phyloP scores from a whole-genome alignment of 352 stramenopile genomes.

The Pythium dissimile region DNA sequence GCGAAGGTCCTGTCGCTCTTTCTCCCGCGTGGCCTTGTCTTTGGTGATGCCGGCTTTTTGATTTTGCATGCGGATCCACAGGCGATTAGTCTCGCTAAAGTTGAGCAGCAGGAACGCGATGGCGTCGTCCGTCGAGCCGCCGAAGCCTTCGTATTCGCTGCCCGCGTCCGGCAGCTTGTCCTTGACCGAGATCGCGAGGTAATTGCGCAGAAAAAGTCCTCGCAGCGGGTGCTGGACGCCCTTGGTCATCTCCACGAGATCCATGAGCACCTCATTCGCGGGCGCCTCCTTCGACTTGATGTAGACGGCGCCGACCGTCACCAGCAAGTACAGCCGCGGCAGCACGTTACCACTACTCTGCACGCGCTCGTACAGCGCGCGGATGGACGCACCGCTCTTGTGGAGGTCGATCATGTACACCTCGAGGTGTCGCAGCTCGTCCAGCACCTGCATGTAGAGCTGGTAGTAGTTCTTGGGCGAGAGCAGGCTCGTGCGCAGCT shows the following conservation, averaged over 20 bases:
- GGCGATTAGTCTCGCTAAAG: conserved; percentile 96
- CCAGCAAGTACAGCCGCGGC: conserved; percentile 95
- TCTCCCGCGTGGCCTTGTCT: conserved; percentile 73
- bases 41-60: conserved; percentile 65
- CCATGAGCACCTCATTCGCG: conserved; percentile 92
- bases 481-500: conserved; percentile 87
- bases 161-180: conserved; percentile 94
- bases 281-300: conserved; percentile 84
- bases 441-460: conserved; percentile 91
- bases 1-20: conserved; percentile 92
- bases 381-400: conserved; percentile 75
- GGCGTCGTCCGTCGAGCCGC: conserved; percentile 81
- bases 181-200: conserved; percentile 90
- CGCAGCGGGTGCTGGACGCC: conserved; percentile 98
- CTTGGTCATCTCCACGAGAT: conserved; percentile 98
- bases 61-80: conserved; percentile 99
- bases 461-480: conserved; percentile 99
- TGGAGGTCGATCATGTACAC: conserved; percentile 90
- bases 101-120: conserved; percentile 97
- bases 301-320: conserved; percentile 95
- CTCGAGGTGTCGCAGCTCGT: conserved; percentile 95
- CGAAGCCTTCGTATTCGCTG: conserved; percentile 65
- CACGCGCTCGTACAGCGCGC: conserved; percentile 93
- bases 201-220: conserved; percentile 98
- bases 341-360: conserved; percentile 96